Evolutionary conservation across 352 stramenopile genomes (phyloP).

Genomic region (Pythium biforme): DNA sequence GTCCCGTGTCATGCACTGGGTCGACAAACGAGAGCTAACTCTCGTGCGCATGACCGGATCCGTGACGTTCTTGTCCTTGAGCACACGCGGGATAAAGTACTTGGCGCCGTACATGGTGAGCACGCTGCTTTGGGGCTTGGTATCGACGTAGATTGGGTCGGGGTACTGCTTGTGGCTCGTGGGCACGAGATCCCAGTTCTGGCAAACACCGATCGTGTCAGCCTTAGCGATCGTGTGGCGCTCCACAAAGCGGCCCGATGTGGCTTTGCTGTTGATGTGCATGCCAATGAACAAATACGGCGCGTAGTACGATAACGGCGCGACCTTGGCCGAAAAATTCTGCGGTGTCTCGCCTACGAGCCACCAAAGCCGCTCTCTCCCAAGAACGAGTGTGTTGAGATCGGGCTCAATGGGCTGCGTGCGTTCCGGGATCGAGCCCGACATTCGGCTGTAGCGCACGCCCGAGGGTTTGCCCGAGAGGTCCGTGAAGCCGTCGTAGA

Average conservation of each 20-base stretch:
- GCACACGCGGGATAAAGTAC: conserved; percentile 1
- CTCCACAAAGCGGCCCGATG: conserved; percentile 13
- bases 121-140: conserved; percentile 3
- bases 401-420: conserved; percentile 24
- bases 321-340: conserved; percentile 9
- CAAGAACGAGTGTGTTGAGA: conserved; percentile 20
- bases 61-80: conserved; percentile 10
- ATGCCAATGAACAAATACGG: conserved; percentile 20
- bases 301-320: conserved; percentile 10
- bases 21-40: conserved; percentile 10
- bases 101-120: background rate
- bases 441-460: conserved; percentile 21
- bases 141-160: conserved; percentile 6
- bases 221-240: conserved; percentile 6
- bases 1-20: conserved; percentile 6
- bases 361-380: conserved; percentile 25
- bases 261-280: conserved; percentile 21
- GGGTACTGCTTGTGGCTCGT: conserved; percentile 15
- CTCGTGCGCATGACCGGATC: background rate
- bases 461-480: conserved; percentile 26
- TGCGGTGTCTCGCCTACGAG: conserved; percentile 7
- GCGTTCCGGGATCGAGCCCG: conserved; percentile 20
- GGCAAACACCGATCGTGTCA: conserved; percentile 17
- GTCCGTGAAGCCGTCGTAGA: conserved; percentile 24
- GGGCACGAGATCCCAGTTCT: conserved; percentile 23